A percentile compares a stretch with the other conserved stretches of the same genome.
Conservation (phyloP, 2,329 filamentous ascomycete species). For the Fusarium sororula region DNA sequence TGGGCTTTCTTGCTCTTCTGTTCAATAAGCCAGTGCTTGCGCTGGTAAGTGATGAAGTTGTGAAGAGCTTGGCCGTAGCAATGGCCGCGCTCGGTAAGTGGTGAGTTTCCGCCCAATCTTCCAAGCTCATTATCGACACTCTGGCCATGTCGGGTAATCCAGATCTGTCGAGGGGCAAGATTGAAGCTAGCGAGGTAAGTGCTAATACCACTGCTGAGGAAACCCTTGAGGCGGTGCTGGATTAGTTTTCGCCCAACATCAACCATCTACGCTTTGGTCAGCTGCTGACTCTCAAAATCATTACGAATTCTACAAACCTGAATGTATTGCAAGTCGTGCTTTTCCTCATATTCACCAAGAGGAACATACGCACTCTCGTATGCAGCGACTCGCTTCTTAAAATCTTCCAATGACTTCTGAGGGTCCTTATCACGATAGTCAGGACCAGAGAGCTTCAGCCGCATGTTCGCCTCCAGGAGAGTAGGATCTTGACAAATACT, state of each 20-base stretch:
- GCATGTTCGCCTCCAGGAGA: slow-evolving; percentile 95
- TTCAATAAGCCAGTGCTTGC: slow-evolving; percentile 82
- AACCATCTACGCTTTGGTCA: slow-evolving; percentile 73
- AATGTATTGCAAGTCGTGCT: slow-evolving; percentile 91
- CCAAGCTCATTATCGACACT: slow-evolving; percentile 87
- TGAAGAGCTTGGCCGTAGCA: slow-evolving; percentile 83
- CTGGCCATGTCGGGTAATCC: slow-evolving; percentile 96
- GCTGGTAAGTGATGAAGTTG: slow-evolving; percentile 83
- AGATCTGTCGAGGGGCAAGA: slow-evolving; percentile 92
- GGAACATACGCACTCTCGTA: slow-evolving; percentile 96
- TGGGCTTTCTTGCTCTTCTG: slow-evolving; percentile 81
- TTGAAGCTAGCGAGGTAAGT: slow-evolving; percentile 98
- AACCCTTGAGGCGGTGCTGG: slow-evolving; percentile 88
- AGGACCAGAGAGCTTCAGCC: slow-evolving; percentile 91
- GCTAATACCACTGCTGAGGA: slow-evolving; percentile 89
- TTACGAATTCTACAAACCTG: slow-evolving; percentile 59
- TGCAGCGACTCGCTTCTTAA: slow-evolving; percentile 89
- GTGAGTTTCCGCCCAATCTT: slow-evolving; percentile 90
- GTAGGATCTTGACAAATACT: slow-evolving; percentile 88
- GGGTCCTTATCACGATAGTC: slow-evolving; percentile 97
- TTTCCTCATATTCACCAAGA: slow-evolving; percentile 89
- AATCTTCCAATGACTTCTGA: slow-evolving; percentile 82
- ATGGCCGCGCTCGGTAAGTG: slow-evolving; percentile 81
- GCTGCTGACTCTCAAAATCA: slow-evolving; percentile 1
- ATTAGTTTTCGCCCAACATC: slow-evolving; percentile 96